A percentile compares a stretch with the other conserved stretches of the same genome.
These are phyloP conservation scores for Sugiyamaella boreocaroliniensis DNA, from an alignment of 805 yeast species.

Conservation along the genomic window DNA sequence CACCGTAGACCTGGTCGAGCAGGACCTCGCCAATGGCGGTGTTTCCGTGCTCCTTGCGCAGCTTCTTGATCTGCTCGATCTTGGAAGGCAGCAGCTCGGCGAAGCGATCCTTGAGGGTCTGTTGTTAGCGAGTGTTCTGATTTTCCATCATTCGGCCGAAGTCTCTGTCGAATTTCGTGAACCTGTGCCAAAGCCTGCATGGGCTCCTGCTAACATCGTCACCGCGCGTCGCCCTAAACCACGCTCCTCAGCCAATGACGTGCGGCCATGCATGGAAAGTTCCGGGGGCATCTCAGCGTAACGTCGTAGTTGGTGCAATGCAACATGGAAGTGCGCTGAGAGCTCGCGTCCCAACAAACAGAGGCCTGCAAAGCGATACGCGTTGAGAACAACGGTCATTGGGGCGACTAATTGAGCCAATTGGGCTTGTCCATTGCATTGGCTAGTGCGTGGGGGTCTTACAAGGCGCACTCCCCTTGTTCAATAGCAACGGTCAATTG, in stretches of 20 bases:
- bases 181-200: too few species aligned
- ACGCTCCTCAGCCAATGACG: not conserved
- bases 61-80: conserved; percentile 81
- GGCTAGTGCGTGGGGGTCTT: too few species aligned
- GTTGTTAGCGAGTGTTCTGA: conserved; percentile 1
- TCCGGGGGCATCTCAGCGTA: not conserved
- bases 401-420: too few species aligned
- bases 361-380: too few species aligned
- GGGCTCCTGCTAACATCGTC: too few species aligned
- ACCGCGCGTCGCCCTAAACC: not conserved
- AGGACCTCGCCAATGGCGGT: conserved; percentile 70
- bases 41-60: conserved; percentile 82
- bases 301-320: not conserved
- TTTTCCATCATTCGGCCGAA: not conserved
- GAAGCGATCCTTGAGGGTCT: conserved; percentile 83
- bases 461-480: too few species aligned
- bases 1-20: conserved; percentile 81
- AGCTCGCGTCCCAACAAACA: too few species aligned
- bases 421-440: too few species aligned
- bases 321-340: not conserved
- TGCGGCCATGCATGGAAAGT: not conserved
- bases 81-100: conserved; percentile 87
- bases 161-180: too few species aligned
- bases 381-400: too few species aligned
- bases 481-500: too few species aligned